phyloP scores from a whole-genome alignment of 352 stramenopile genomes.

The Phytopythium ostracodes region DNA sequence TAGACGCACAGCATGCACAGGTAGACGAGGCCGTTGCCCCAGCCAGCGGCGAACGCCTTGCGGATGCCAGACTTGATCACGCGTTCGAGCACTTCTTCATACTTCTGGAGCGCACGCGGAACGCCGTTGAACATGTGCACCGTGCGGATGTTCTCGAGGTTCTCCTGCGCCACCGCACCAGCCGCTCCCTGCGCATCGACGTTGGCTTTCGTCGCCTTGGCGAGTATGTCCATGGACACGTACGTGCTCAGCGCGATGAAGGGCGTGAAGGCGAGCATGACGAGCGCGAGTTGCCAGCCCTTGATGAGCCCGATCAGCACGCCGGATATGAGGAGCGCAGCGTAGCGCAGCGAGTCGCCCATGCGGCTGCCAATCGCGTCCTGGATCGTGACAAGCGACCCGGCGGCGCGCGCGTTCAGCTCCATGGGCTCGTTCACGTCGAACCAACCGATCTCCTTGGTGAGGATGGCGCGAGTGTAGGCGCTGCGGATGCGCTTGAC shows the following conservation, averaged over 20 bases:
- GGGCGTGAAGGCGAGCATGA: constrained; percentile 43
- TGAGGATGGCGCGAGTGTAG: constrained; percentile 18
- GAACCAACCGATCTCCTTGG: constrained; percentile 29
- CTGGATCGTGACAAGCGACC: constrained; percentile 34
- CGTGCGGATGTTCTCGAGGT: constrained; percentile 46
- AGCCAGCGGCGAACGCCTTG: constrained; percentile 30
- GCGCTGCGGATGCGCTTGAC: constrained; percentile 20
- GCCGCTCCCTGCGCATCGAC: constrained; percentile 30
- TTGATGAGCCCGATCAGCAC: constrained; percentile 43
- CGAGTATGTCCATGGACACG: constrained; percentile 10
- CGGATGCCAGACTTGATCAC: constrained; percentile 25
- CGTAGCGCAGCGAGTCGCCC: constrained; percentile 33
- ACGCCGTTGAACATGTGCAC: constrained; percentile 59
- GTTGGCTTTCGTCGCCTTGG: constrained; percentile 14
- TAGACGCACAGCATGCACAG: constrained; percentile 40
- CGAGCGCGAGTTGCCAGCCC: constrained; percentile 49
- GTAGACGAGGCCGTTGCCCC: constrained; percentile 40
- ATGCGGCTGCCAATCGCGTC: constrained; percentile 42
- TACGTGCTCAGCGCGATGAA: constrained; percentile 24
- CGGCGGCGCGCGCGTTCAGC: constrained; percentile 23
- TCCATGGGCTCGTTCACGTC: constrained; percentile 24
- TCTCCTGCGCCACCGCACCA: constrained; percentile 42
- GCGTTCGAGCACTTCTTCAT: constrained; percentile 24
- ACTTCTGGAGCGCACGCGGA: constrained; percentile 30
- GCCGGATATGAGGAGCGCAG: constrained; percentile 27